Evolutionary conservation across 2,329 filamentous ascomycete genomes (phyloP), one percentile per base, ranked within the genome.

Genomic region (Monilinia polystroma): DNA sequence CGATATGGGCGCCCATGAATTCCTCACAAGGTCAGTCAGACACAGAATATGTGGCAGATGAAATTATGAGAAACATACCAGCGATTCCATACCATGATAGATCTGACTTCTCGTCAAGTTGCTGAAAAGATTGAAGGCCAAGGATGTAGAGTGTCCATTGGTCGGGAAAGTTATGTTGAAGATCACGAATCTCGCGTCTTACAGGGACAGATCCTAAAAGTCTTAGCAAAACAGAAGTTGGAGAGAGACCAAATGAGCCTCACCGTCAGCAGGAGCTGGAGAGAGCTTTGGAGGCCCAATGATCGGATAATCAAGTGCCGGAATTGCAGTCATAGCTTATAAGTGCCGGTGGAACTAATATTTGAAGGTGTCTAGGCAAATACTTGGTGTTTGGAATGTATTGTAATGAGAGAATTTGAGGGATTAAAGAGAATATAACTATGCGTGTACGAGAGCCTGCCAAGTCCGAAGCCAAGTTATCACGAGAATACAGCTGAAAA

Each of bases 61-160:
- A 26, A 32, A 20, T 51, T 8, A 3, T 5, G 47, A 29, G 49
- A 5, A 11, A 43, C 59, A 54, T 77, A 91, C 92, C 90, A 68
- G 90, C 85, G 72, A 96, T 84, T 74, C 91, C 86, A 78, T 93
- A 96, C 81, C 87, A 95, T 52, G 91, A 94, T 49, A 90, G 81
- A 69, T 86, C 81, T 41, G 81, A 80, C 78, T 92, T 89, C 70
- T 87, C 80, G 66, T 85, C 85, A 69, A 81, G 84, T 78, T 92
- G 88, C 80, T 94, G 87, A 79, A 87, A 86, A 26, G 68, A 66
- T 76, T 85, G 86, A 72, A 95, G 82, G 16, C 89, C 90, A 59
- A 94, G 83, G 35, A 96, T 80, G 77, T 90, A 96, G 67, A 96
- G 78, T 75, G 91, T 92, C 87, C 89, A 92, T 74, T 85, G 83